Evolutionary conservation across 2,329 filamentous ascomycete genomes (phyloP).

Genomic region (Alternaria panax): DNA sequence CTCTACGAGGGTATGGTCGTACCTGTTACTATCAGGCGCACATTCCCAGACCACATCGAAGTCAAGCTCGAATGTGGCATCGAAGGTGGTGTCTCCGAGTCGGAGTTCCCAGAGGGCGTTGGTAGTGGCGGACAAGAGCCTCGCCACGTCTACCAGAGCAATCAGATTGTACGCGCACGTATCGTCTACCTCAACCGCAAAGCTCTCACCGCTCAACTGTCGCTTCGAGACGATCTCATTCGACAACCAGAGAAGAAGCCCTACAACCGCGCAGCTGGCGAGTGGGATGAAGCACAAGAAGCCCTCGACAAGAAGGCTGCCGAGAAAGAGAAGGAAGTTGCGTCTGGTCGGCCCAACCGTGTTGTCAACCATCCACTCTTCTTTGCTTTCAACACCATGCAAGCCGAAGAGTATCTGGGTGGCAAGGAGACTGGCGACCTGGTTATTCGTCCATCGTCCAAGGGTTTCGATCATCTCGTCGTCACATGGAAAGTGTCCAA

Average conservation of each 20-base stretch:
- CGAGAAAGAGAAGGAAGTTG: slow-evolving; percentile 83
- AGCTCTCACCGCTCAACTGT: slow-evolving; percentile 82
- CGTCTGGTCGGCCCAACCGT: slow-evolving; percentile 83
- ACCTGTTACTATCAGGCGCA: slow-evolving; percentile 84
- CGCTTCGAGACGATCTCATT: slow-evolving; percentile 81
- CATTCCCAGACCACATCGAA: slow-evolving; percentile 91
- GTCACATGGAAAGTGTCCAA: slow-evolving; percentile 99
- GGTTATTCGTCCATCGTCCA: slow-evolving; percentile 93
- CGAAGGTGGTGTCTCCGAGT: slow-evolving; percentile 83
- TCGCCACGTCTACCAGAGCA: slow-evolving; percentile 72
- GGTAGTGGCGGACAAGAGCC: slow-evolving; percentile 57
- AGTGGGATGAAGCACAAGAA: slow-evolving; percentile 89
- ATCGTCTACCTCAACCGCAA: slow-evolving; percentile 87
- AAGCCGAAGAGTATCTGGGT: slow-evolving; percentile 92
- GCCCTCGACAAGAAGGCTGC: slow-evolving; percentile 78
- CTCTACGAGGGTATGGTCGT: slow-evolving; percentile 91
- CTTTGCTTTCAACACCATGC: slow-evolving; percentile 87
- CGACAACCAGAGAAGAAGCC: slow-evolving; percentile 61
- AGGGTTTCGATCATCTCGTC: slow-evolving; percentile 92
- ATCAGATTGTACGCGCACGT: slow-evolving; percentile 89
- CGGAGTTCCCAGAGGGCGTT: slow-evolving; percentile 78
- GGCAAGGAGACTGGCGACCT: slow-evolving; percentile 86
- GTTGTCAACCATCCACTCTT: slow-evolving; percentile 99
- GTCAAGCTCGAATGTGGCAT: slow-evolving; percentile 93
- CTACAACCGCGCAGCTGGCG: slow-evolving; percentile 74